Conservation (phyloP, 805 yeast species). For the Barnettozyma botsteinii region DNA sequence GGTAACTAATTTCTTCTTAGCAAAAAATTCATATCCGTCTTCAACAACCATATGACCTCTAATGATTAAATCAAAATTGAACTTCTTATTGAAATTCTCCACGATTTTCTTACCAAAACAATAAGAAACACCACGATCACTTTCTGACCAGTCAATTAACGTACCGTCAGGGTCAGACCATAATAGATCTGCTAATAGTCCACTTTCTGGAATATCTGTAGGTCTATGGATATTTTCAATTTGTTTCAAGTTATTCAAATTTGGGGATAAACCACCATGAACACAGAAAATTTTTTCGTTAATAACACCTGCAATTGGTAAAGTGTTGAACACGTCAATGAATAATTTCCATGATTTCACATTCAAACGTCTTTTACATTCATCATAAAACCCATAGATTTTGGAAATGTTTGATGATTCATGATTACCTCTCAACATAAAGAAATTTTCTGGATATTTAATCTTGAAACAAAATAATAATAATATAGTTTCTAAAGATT, state of each 20-base stretch:
- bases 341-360: slow-evolving; percentile 92
- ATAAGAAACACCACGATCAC: slow-evolving; percentile 79
- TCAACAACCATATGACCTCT: slow-evolving; percentile 90
- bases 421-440: slow-evolving; percentile 89
- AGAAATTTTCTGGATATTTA: slow-evolving; percentile 94
- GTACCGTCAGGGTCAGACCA: slow-evolving; percentile 78
- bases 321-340: slow-evolving; percentile 89
- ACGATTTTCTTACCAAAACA: slow-evolving; percentile 71
- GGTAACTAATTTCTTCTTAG: slow-evolving; percentile 67
- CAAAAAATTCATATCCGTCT: slow-evolving; percentile 81
- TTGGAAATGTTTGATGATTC: slow-evolving; percentile 96
- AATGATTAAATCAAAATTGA: slow-evolving; percentile 70
- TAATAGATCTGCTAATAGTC: slow-evolving; percentile 67
- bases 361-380: slow-evolving; percentile 90
- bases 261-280: slow-evolving; percentile 81
- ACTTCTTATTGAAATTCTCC: slow-evolving; percentile 57
- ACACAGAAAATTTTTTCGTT: slow-evolving; percentile 92
- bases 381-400: slow-evolving; percentile 96
- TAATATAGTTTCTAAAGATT: slow-evolving; percentile 86
- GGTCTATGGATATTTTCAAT: slow-evolving; percentile 71
- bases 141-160: slow-evolving; percentile 64
- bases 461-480: slow-evolving; percentile 87
- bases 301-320: slow-evolving; percentile 93
- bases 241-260: slow-evolving; percentile 56
- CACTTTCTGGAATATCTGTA: slow-evolving; percentile 78